phyloP scores from a whole-genome alignment of 495 filamentous ascomycete species.

The Friedmanniomyces endolithicus region DNA sequence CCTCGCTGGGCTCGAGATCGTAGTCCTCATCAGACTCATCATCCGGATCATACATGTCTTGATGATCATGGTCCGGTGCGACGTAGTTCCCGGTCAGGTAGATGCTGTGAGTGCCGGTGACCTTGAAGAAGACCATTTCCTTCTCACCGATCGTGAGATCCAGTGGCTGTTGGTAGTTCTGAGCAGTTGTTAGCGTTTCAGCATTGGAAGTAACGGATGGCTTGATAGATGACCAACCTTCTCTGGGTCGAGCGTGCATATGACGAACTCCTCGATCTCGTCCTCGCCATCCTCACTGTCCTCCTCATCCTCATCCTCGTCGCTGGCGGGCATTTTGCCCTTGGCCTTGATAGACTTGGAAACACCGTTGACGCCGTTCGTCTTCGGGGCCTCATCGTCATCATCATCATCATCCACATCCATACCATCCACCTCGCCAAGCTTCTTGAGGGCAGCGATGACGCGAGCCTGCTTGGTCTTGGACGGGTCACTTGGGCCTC shows the following conservation, averaged over 20 bases:
- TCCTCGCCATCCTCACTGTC: conserved; percentile 48
- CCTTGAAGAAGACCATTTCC: conserved; percentile 82
- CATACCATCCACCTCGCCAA: conserved; percentile 25
- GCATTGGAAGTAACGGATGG: conserved; percentile 1
- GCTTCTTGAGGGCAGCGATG: conserved; percentile 43
- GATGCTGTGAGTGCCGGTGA: conserved; percentile 76
- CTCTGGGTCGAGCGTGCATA: conserved; percentile 88
- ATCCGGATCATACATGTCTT: conserved; percentile 45
- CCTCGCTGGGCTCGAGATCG: conserved; percentile 69
- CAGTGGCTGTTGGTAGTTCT: conserved; percentile 93
- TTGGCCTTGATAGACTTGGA: conserved; percentile 57
- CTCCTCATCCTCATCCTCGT: conserved; percentile 48
- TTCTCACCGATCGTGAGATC: conserved; percentile 78
- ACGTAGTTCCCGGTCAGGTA: conserved; percentile 95
- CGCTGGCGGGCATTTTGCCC: conserved; percentile 50
- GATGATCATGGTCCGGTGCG: conserved; percentile 39
- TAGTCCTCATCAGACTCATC: conserved; percentile 64
- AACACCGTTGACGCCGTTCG: conserved; percentile 52
- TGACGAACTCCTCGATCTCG: conserved; percentile 69
- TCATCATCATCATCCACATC: conserved; percentile 38
- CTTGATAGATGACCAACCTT: conserved; percentile 39
- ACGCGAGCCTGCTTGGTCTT: conserved; percentile 74
- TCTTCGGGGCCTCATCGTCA: conserved; percentile 45
- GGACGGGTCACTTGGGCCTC: conserved; percentile 78
- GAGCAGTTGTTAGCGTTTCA: conserved; percentile 28